phyloP scores from a whole-genome alignment of 2,329 filamentous ascomycete species.

The Didymella lethalis region DNA sequence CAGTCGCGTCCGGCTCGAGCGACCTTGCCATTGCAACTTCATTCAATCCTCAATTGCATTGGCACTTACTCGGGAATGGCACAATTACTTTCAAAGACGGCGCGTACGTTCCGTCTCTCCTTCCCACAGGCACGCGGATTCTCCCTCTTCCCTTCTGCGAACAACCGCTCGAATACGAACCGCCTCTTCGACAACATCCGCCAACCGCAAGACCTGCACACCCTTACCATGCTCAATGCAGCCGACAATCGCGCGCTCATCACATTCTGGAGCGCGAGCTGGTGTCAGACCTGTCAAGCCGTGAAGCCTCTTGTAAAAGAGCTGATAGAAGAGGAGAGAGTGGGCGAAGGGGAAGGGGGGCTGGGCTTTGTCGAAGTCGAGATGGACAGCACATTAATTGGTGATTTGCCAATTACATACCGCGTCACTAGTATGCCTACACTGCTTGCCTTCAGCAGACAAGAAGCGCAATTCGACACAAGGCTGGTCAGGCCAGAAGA shows the following conservation, averaged over 20 bases:
- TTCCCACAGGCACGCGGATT: constrained; percentile 22
- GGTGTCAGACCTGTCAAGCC: constrained; percentile 55
- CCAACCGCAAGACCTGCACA: constrained; percentile 57
- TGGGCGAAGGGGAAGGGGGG: constrained; percentile 56
- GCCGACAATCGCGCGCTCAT: constrained; percentile 55
- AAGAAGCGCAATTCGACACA: constrained; percentile 59
- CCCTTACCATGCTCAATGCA: constrained; percentile 57
- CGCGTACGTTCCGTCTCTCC: constrained; percentile 1
- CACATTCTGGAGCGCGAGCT: constrained; percentile 60
- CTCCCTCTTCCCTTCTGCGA: constrained; percentile 27
- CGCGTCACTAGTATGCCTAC: constrained; percentile 59
- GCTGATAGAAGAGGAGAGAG: constrained; percentile 54
- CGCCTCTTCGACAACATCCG: constrained; percentile 54
- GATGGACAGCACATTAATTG: constrained; percentile 56
- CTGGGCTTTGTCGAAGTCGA: constrained; percentile 59
- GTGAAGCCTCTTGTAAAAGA: constrained; percentile 54
- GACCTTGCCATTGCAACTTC: background rate
- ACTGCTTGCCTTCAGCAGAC: constrained; percentile 58
- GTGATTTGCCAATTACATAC: constrained; percentile 53
- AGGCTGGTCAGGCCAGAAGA: constrained; percentile 55
- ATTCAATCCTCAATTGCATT: background rate
- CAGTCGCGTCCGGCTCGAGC: constrained; percentile 9
- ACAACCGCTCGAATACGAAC: constrained; percentile 33
- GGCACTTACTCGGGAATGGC: background rate
- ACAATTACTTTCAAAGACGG: constrained; percentile 10